phyloP scores from a whole-genome alignment of 2,329 filamentous ascomycete genomes.

The Trichophyton rubrum region DNA sequence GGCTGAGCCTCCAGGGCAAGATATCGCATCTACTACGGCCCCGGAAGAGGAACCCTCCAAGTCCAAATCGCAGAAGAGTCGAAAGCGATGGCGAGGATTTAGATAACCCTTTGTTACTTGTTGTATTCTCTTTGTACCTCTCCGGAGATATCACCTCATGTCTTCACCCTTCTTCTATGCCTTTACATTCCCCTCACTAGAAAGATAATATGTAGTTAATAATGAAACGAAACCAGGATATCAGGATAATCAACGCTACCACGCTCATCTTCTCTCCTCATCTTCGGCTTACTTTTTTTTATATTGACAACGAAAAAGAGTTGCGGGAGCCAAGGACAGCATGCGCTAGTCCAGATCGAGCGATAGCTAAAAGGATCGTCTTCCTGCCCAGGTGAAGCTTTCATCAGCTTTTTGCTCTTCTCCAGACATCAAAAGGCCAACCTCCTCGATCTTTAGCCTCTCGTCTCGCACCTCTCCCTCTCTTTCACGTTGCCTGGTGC shows the following conservation, averaged over 20 bases:
- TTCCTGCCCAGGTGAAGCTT: background rate
- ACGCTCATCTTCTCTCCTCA: no score
- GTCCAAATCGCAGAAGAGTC: conserved; percentile 21
- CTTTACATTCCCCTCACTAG: background rate
- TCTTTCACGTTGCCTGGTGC: background rate
- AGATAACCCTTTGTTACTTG: conserved; percentile 9
- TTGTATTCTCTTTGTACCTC: background rate
- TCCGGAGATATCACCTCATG: background rate
- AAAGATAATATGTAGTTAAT: background rate
- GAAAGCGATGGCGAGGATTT: conserved; percentile 23
- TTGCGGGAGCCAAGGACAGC: background rate
- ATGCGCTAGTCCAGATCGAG: background rate
- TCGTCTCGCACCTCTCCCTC: background rate
- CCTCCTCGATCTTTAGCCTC: background rate
- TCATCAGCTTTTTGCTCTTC: background rate
- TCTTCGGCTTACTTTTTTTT: no score
- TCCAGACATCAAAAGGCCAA: background rate
- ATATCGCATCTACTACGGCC: background rate
- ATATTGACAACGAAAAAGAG: background rate
- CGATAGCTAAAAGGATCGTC: background rate
- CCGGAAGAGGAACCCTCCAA: conserved; percentile 1
- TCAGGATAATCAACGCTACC: no score
- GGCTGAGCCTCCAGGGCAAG: conserved; percentile 1
- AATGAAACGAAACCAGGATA: background rate
- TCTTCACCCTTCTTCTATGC: background rate